These are phyloP conservation scores for Eremochloa ophiuroides DNA, from an alignment of 176 grass and related monocot species.

Conservation along the genomic window DNA sequence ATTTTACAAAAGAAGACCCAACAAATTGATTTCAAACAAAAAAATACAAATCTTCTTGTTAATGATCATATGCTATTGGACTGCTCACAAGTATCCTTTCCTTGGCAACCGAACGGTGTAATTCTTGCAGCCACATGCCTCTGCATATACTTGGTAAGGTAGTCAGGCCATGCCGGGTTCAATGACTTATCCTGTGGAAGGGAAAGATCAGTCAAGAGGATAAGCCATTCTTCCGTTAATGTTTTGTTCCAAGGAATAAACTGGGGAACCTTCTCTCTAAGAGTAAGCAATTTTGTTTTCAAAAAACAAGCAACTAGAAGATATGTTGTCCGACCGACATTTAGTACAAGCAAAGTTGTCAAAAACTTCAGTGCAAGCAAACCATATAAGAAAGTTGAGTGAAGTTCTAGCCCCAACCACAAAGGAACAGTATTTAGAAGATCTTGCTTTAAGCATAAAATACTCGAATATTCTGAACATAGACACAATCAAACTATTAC, in stretches of 20 bases:
- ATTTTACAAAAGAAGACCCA: neutral
- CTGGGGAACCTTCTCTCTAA: neutral
- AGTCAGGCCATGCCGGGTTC: neutral
- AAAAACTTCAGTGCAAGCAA: neutral
- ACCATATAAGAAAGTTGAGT: neutral
- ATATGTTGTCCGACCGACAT: no score
- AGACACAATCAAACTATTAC: neutral
- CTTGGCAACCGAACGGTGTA: neutral
- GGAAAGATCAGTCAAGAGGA: neutral
- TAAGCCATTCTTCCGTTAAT: neutral
- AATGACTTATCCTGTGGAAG: neutral
- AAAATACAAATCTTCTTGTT: neutral
- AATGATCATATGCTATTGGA: neutral
- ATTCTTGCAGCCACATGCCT: neutral
- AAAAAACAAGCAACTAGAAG: neutral
- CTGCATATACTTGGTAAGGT: neutral
- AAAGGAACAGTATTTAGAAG: neutral
- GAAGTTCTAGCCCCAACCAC: neutral
- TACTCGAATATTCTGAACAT: neutral
- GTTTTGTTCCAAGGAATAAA: neutral
- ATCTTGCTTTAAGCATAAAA: neutral
- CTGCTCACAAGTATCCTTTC: neutral
- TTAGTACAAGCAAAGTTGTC: neutral
- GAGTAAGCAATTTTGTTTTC: no score
- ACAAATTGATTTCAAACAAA: neutral